Conservation (phyloP, 495 filamentous ascomycete genomes). For the Aspergillus wentii region DNA sequence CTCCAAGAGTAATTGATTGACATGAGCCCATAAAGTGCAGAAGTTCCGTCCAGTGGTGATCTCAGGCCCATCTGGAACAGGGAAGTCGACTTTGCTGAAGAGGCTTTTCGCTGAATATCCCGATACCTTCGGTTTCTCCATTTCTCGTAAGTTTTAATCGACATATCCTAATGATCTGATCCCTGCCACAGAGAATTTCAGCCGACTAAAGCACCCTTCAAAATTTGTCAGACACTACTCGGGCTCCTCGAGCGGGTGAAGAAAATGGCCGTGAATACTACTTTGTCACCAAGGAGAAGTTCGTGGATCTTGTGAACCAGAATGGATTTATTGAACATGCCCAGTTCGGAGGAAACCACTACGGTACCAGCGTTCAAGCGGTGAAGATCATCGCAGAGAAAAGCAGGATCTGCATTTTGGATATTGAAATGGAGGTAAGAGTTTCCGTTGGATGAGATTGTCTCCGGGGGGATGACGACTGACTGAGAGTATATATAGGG, state of each 20-base stretch:
- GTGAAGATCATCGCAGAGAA: constrained; percentile 68
- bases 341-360: constrained; percentile 80
- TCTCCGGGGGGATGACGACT: background rate
- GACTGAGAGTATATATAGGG: constrained; percentile 48
- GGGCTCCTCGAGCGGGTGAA: constrained; percentile 71
- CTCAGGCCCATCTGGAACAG: constrained; percentile 79
- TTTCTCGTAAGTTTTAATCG: constrained; percentile 52
- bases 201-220: too few relatives aligned
- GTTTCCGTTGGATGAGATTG: too few relatives aligned
- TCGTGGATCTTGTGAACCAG: constrained; percentile 60
- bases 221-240: constrained; percentile 65
- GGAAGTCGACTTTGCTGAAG: constrained; percentile 83
- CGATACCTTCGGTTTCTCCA: constrained; percentile 71
- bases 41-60: constrained; percentile 70
- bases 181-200: background rate
- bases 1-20: constrained; percentile 3
- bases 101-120: constrained; percentile 65
- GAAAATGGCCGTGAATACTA: constrained; percentile 75
- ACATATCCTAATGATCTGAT: too few relatives aligned
- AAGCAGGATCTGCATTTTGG: constrained; percentile 40
- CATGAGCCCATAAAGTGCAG: constrained; percentile 23
- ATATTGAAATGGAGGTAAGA: constrained; percentile 90
- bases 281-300: constrained; percentile 66
- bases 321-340: constrained; percentile 87
- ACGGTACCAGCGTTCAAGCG: constrained; percentile 76